phyloP scores from a whole-genome alignment of 371 early-diverging fungal species.

The Dichotomocladium elegans region DNA sequence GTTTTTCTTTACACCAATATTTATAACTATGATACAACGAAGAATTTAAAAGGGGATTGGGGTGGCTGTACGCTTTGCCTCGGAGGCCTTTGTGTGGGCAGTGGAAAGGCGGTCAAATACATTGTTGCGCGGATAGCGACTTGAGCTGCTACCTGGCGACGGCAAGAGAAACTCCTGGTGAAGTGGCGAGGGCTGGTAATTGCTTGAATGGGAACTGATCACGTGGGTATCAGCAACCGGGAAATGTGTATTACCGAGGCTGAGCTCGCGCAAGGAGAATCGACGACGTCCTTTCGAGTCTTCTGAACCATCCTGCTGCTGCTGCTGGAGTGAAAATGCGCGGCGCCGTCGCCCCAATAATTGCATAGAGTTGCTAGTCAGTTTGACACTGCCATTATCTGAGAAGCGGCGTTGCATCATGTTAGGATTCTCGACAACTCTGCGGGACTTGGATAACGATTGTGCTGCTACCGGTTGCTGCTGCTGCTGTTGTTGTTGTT shows the following conservation, averaged over 20 bases:
- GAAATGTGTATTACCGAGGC: conserved; percentile 1
- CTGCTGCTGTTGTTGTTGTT: background rate
- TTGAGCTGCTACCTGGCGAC: conserved; percentile 5
- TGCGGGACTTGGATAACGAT: background rate
- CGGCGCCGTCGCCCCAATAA: conserved; percentile 20
- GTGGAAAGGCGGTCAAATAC: conserved; percentile 40
- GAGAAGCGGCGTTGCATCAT: conserved; percentile 29
- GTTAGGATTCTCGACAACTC: too few species aligned
- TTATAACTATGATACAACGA: background rate
- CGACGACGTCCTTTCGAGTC: conserved; percentile 10
- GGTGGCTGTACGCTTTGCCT: conserved; percentile 29
- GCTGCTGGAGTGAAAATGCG: conserved; percentile 39
- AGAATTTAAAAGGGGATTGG: conserved; percentile 1
- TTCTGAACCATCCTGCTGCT: background rate
- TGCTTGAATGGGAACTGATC: background rate
- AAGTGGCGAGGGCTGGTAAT: conserved; percentile 20
- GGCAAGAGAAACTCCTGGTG: conserved; percentile 13
- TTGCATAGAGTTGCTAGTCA: background rate
- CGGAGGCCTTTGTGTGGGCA: conserved; percentile 41
- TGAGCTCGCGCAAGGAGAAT: conserved; percentile 17
- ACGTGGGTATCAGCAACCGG: too few species aligned
- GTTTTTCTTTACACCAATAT: too few species aligned
- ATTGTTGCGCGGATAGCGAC: conserved; percentile 10
- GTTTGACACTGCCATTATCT: conserved; percentile 21
- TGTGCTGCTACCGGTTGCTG: conserved; percentile 14